Base-by-base conservation (phyloP, 345 rosid species). In the Salix arbutifolia region DNA sequence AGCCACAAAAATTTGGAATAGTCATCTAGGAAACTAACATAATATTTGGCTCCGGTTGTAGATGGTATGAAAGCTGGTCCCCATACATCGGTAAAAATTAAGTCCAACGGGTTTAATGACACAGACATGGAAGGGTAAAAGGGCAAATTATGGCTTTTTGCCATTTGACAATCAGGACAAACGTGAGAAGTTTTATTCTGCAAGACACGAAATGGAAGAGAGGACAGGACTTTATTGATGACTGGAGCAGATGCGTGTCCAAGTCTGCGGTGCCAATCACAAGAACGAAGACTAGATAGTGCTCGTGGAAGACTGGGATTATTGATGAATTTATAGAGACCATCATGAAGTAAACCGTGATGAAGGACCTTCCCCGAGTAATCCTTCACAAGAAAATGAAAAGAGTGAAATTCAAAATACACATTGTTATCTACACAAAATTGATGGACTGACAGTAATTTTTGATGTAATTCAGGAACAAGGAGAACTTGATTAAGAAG, bases 11-110 rank as follows among this genome's bases (percentile, higher is more conserved):
- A 50, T 21, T 50, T 18, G 8, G 8, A 50, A 18, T 50, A 17
- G 18, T 50, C 56, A 17, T 50, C n/a, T 17, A 50, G n/a, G 5
- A 50, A 50, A 21, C n/a, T 50, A 5, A 18, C n/a, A 1, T 50
- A 50, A 18, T 50, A 50, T 50, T 50, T 50, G 1, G 56, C 56
- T 17, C 9, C n/a, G 1, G n/a, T 4, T 50, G 8, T 50, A 8
- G 21, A 50, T 2, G 8, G 2, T 2, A 1, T 0, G 6, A 2
- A 18, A 5, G 8, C 1, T 1, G 8, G n/a, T 4, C n/a, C 21
- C n/a, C n/a, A 50, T 8, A 17, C 9, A 5, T 50, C n/a, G 2
- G 1, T 50, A n/a, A 50, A 50, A 18, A 50, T 50, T 6, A 50
- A 50, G 0, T 50, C 56, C 0, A 18, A 50, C 5, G n/a, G n/a